These are phyloP conservation scores for Haplographium delicatum DNA, from an alignment of 495 filamentous ascomycete genomes.

Conservation along the genomic window DNA sequence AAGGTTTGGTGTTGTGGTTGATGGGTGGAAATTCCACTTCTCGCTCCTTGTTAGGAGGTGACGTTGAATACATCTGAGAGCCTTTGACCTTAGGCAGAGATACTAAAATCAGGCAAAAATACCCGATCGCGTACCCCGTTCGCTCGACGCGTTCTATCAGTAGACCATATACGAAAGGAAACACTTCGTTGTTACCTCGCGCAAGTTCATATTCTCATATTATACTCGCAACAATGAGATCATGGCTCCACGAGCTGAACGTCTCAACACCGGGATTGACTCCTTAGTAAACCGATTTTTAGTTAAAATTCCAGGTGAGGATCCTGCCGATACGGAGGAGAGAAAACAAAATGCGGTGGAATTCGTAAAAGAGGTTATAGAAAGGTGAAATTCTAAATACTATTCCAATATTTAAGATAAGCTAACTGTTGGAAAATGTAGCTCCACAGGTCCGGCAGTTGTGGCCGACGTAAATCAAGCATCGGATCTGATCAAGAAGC, in stretches of 20 bases:
- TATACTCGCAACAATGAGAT: conserved; percentile 30
- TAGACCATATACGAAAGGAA: too few species aligned
- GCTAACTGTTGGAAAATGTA: conserved; percentile 14
- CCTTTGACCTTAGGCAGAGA: not conserved
- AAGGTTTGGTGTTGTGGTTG: conserved; percentile 8
- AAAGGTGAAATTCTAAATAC: conserved; percentile 40
- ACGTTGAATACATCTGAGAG: conserved; percentile 12
- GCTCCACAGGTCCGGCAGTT: conserved; percentile 27
- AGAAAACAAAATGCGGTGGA: conserved; percentile 47
- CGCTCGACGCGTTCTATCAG: not conserved
- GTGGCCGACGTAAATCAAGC: conserved; percentile 69
- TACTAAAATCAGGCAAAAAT: too few species aligned
- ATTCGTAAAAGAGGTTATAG: conserved; percentile 43
- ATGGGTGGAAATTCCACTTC: conserved; percentile 14
- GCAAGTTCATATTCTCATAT: not conserved
- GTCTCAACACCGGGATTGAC: conserved; percentile 49
- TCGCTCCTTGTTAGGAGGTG: conserved; percentile 1
- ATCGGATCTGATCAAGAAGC: conserved; percentile 83
- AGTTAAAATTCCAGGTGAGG: conserved; percentile 42
- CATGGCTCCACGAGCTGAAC: conserved; percentile 39
- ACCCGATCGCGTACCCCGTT: not conserved
- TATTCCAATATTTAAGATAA: not conserved
- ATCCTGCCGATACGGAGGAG: conserved; percentile 43
- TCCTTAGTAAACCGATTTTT: conserved; percentile 51
- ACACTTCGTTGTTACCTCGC: too few species aligned